Evolutionary conservation across 1,284 basidiomycete genomes (phyloP), one percentile per base, ranked within the genome.

Genomic region (Ganoderma resinaceum): DNA sequence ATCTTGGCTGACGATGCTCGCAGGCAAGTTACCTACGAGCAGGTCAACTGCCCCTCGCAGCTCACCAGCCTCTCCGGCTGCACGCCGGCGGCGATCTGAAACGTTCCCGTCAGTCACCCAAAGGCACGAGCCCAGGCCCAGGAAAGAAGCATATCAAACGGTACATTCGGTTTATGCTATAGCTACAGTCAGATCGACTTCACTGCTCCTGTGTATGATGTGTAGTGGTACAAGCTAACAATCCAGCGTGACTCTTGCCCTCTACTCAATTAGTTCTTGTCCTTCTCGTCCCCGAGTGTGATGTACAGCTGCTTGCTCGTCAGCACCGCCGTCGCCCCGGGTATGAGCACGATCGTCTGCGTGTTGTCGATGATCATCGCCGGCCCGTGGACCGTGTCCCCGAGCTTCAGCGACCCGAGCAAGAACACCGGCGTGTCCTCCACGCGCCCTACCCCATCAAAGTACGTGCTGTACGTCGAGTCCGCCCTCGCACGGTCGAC

Each of bases 301-400:
- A 95, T 91, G 74, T 89, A 91, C 76, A 95, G 78, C 78, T 94
- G 92, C 71, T 89, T 91, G 66, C 87, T 90, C 64, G 90, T 88
- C 66, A 94, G 76, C 3, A 91, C 81, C 5, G 88, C 91, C 75
- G 80, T 87, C 53, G 92, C 88, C 8, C 85, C 88, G 0, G 93
- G 92, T 20, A 94, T 87, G 2, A 97, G 78, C 43, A 96, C 89
- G 70, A 97, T 94, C 33, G 95, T 97, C 82, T 97, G 96, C 18
- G 96, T 98, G 75, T 95, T 85, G 79, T 98, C 96, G 73, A 98
- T 93, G 70, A 97, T 90, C 86, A 97, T 91, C 29, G 94, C 94
- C 2, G 96, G 95, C 0, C 96, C 95, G 38, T 84, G 77, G 38
- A 98, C 84, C 35, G 84, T 81, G 68, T 95, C 91, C 3, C 96